Evolutionary conservation across 495 filamentous ascomycete genomes (phyloP), one percentile per base, ranked within the genome.

Genomic region (Penicillium canariense): DNA sequence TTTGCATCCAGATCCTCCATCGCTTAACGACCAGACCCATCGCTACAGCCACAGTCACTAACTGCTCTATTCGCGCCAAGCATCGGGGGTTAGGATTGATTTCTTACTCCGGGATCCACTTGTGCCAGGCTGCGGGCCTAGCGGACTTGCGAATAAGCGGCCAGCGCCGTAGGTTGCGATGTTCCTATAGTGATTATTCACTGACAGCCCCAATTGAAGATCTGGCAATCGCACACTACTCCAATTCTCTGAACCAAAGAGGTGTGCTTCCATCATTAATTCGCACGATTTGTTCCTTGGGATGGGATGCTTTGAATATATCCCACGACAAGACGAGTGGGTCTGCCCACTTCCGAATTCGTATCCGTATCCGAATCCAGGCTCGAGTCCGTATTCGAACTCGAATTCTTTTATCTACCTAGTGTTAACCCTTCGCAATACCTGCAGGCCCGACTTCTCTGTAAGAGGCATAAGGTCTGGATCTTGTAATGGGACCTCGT

Each of bases 301-400:
- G n/a, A n/a, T n/a, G n/a, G n/a, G n/a, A n/a, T n/a, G n/a, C n/a
- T n/a, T n/a, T n/a, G n/a, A n/a, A n/a, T 42, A 23, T 42, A 42
- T 42, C 18, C 35, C 15, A 14, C 15, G 9, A 3, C 18, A 43
- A 39, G 22, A 39, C 22, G 18, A 40, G 52, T 47, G 48, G 47
- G 22, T 38, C 44, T 31, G 23, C 20, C 36, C 47, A n/a, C 6
- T 31, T 18, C 26, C 58, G 56, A 39, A 35, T 53, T 28, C 59
- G 56, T 25, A 17, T 58, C 36, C 63, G 63, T 52, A 52, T 59
- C 43, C 63, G 63, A 32, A 48, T 52, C n/a, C 59, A 54, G 17
- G 45, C 28, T 31, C 48, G 56, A 27, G 11, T 26, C 35, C 61
- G 61, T 54, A 58, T 34, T 48, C 62, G 62, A 53, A 52, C 26